phyloP scores from a whole-genome alignment of 768 basidiomycete species.

The Mycena amicta region DNA sequence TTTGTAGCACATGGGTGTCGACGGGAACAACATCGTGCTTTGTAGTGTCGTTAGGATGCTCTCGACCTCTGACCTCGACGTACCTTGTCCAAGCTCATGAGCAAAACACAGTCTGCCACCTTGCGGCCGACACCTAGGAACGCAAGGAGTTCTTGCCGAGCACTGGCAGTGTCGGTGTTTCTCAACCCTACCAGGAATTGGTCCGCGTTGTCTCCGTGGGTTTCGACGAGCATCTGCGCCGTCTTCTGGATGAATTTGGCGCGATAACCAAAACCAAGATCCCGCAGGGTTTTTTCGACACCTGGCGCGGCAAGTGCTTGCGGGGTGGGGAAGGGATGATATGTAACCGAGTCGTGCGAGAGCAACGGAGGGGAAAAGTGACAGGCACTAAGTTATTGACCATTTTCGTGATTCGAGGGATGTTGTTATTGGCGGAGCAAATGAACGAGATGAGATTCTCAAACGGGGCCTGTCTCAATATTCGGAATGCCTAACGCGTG shows the following conservation, averaged over 20 bases:
- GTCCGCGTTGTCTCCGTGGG: conserved; percentile 58
- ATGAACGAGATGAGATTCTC: conserved; percentile 98
- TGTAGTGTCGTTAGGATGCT: not conserved
- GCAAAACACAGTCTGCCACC: conserved; percentile 91
- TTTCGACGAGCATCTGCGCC: conserved; percentile 72
- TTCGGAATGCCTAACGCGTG: conserved; percentile 38
- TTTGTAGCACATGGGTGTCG: conserved; percentile 94
- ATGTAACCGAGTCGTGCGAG: conserved; percentile 41
- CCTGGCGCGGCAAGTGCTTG: conserved; percentile 59
- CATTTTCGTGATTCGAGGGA: conserved; percentile 92
- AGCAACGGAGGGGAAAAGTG: conserved; percentile 76
- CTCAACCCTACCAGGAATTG: conserved; percentile 63
- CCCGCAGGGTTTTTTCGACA: conserved; percentile 67
- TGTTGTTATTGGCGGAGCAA: conserved; percentile 97
- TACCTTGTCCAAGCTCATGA: conserved; percentile 94
- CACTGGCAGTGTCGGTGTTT: conserved; percentile 49
- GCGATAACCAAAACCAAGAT: conserved; percentile 93
- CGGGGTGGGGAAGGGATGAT: conserved; percentile 87
- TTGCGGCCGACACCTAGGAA: conserved; percentile 94
- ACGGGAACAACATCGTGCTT: conserved; percentile 89
- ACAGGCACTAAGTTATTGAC: conserved; percentile 77
- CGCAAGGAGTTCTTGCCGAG: conserved; percentile 74
- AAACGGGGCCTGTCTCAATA: conserved; percentile 82
- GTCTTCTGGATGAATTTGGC: conserved; percentile 88
- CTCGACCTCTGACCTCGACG: conserved; percentile 1